Evolutionary conservation across 106 monocot genomes (phyloP), one percentile per base, ranked within the genome.

Genomic region (Ottelia alismoides): DNA sequence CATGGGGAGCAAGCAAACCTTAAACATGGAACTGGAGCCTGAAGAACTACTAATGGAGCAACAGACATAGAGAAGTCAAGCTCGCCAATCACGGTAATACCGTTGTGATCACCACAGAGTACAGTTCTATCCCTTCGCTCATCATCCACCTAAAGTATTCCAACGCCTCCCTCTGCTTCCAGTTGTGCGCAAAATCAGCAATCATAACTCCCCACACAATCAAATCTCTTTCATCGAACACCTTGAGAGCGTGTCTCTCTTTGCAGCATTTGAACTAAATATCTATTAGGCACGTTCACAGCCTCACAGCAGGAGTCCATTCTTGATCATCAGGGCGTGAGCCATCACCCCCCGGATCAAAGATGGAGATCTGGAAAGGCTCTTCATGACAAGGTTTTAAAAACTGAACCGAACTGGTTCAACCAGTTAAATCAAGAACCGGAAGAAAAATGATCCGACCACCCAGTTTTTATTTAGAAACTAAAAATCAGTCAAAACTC

Each of bases 231-330:
- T 96, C 59, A 12, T 47, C 45, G 27, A 96, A 96, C 69, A 96
- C 17, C 78, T 76, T 84, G 45, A 81, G 30, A 0, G 88, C 88
- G 64, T 73, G 65, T 45, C 58, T 67, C 18, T 67, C 25, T 45
- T 74, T 84, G 20, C 84, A 45, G 26, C 78, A 96, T 35, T 96
- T 88, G 55, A 88, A 85, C 67, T 96, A 88, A 81, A 88, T 72
- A 27, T 96, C 88, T 0, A 82, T 61, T 73, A 96, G 52, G 27
- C 81, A 60, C 2, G 94, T 88, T 45, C 28, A 57, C 0, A 96
- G 56, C 20, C 81, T 57, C 25, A 45, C 22, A 0, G 74, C 2
- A 62, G 47, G 30, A 74, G 66, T 12, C 72, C 81, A 16, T 69
- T 78, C 78, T 88, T 96, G 54, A 85, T 65, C 59, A 96, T 20